phyloP scores from a whole-genome alignment of 306 rosid species.

The Quercus glauca region DNA sequence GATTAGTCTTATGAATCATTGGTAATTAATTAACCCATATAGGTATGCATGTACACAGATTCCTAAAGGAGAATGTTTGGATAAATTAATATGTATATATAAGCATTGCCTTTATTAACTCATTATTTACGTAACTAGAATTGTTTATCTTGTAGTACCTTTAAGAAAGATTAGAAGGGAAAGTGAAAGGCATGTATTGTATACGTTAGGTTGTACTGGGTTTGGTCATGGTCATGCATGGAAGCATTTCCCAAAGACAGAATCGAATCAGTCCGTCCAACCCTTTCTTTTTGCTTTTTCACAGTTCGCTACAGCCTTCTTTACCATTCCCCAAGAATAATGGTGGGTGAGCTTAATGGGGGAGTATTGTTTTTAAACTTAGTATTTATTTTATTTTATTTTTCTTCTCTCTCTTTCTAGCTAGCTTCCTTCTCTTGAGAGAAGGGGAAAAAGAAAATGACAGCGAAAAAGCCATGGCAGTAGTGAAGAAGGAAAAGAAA shows the following conservation, averaged over 20 bases:
- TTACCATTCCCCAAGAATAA: conserved; percentile 88
- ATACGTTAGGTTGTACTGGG: conserved; percentile 41
- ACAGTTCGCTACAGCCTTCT: conserved; percentile 93
- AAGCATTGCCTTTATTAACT: not conserved
- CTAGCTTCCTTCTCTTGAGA: not conserved
- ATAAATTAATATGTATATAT: not conserved
- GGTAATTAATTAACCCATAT: not conserved
- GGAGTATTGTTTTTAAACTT: conserved; percentile 12
- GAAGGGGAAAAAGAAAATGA: conserved; percentile 55
- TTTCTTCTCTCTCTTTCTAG: not conserved
- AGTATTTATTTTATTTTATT: not conserved
- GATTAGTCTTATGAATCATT: not conserved
- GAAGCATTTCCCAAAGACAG: conserved; percentile 94
- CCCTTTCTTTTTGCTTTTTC: conserved; percentile 81
- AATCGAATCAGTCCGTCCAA: conserved; percentile 67
- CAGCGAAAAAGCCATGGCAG: conserved; percentile 64
- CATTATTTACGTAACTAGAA: conserved; percentile 1
- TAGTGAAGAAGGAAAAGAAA: conserved; percentile 40
- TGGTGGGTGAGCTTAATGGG: conserved; percentile 40
- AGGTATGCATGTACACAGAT: not conserved
- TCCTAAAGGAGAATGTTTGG: not conserved
- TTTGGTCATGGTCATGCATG: conserved; percentile 68
- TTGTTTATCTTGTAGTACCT: not conserved
- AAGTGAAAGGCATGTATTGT: conserved; percentile 40
- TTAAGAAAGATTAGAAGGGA: conserved; percentile 24